These are phyloP conservation scores for Xylariales sp. DNA, from an alignment of 2,329 filamentous ascomycete genomes.

Conservation along the genomic window DNA sequence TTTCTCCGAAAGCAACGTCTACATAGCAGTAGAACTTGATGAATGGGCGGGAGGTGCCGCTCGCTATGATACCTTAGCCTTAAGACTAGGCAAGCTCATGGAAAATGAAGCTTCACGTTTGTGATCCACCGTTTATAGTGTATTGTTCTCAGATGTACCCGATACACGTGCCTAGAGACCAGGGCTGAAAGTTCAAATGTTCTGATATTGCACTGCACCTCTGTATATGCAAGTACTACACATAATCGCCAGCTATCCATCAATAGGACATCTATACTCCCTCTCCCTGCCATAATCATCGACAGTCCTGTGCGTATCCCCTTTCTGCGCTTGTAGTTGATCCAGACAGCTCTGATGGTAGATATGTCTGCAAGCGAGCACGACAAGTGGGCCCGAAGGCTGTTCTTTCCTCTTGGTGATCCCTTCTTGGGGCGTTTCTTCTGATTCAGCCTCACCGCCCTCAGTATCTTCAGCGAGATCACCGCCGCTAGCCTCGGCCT, in stretches of 20 bases:
- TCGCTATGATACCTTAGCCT: no score
- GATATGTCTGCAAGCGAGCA: conserved; percentile 66
- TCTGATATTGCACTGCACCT: not conserved
- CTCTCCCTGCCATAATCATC: conserved; percentile 37
- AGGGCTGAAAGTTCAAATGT: no score
- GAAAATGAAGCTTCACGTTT: no score
- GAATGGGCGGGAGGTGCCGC: no score
- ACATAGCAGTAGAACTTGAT: no score
- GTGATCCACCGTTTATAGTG: no score
- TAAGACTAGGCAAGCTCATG: no score
- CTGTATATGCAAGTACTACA: not conserved
- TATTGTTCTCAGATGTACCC: no score
- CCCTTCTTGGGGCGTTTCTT: conserved; percentile 28
- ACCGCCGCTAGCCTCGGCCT: conserved; percentile 26
- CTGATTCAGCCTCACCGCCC: conserved; percentile 29
- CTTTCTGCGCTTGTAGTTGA: conserved; percentile 52
- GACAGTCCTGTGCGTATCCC: conserved; percentile 38
- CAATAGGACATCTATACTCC: conserved; percentile 54
- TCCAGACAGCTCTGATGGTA: conserved; percentile 68
- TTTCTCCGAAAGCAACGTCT: no score
- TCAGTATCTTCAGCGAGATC: conserved; percentile 28
- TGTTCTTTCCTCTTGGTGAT: conserved; percentile 36
- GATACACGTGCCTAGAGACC: no score
- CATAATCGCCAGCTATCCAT: conserved; percentile 43
- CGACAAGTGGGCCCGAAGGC: conserved; percentile 59